Conservation (phyloP, 257 asterid genomes). For the Striga asiatica region DNA sequence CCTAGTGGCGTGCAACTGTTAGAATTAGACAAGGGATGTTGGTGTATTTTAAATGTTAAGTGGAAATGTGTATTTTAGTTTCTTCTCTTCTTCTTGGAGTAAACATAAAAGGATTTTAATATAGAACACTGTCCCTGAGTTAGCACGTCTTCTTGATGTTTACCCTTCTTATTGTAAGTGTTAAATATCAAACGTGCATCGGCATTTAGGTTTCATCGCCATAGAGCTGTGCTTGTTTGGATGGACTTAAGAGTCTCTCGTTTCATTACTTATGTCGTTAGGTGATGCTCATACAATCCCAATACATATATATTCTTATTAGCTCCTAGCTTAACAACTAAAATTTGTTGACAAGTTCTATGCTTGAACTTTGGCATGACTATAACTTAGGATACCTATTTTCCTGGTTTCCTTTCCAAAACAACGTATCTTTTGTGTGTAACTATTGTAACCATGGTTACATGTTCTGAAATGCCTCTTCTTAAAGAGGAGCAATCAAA, state of each 20-base stretch:
- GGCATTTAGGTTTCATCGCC: too few species aligned
- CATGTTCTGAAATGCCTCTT: conserved; percentile 88
- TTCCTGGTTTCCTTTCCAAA: background rate
- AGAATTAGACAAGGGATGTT: conserved; percentile 9
- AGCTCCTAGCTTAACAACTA: background rate
- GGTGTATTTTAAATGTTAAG: background rate
- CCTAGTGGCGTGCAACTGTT: conserved; percentile 7
- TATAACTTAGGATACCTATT: background rate
- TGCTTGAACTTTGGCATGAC: background rate
- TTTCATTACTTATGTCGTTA: background rate
- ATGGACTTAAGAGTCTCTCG: background rate
- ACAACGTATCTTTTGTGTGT: conserved; percentile 40
- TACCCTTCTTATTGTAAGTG: too few species aligned
- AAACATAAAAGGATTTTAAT: too few species aligned
- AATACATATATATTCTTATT: background rate
- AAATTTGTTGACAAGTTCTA: conserved; percentile 3
- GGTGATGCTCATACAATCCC: background rate
- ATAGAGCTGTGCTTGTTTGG: too few species aligned
- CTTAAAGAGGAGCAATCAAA: conserved; percentile 61
- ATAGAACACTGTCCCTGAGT: too few species aligned
- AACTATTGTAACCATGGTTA: conserved; percentile 75
- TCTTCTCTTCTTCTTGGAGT: too few species aligned
- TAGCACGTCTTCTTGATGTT: too few species aligned
- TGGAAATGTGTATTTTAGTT: too few species aligned
- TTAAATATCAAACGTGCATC: too few species aligned